A percentile compares a stretch with the other conserved stretches of the same genome.
Evolutionary conservation across 257 asterid genomes (phyloP).

Genomic region (Forsythia viridissima): DNA sequence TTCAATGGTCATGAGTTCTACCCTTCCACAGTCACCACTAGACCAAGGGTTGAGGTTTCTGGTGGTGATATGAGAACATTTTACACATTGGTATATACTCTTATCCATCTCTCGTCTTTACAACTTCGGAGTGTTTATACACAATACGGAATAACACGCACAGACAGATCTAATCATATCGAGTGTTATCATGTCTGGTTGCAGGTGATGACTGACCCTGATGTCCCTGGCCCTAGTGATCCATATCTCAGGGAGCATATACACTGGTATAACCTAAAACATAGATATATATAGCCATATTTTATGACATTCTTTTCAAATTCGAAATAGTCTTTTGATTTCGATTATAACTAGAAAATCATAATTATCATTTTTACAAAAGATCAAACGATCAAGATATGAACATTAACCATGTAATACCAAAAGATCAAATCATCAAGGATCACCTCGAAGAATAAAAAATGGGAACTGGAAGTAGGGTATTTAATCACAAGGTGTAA

Average conservation of each 20-base stretch:
- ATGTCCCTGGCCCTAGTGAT: slow-evolving; percentile 92
- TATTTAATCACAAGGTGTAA: not conserved
- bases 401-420: not conserved
- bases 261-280: slow-evolving; percentile 55
- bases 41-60: slow-evolving; percentile 61
- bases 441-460: not conserved
- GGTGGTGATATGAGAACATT: slow-evolving; percentile 74
- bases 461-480: not conserved
- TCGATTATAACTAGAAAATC: no score
- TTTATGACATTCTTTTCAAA: no score
- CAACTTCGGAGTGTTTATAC: not conserved
- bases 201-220: slow-evolving; percentile 90
- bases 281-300: not conserved
- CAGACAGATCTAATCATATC: not conserved
- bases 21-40: slow-evolving; percentile 56
- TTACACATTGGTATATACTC: slow-evolving; percentile 60
- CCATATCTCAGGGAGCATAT: slow-evolving; percentile 83
- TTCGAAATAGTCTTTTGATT: no score
- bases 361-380: no score
- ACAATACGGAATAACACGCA: not conserved
- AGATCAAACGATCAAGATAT: not conserved
- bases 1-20: slow-evolving; percentile 71
- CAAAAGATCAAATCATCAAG: not conserved
- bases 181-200: not conserved
- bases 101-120: not conserved